Percentiles rank a stretch among this genome's conserved stretches.
Conservation (phyloP, 352 stramenopile genomes). For the Phytopythium chamaehyphon region DNA sequence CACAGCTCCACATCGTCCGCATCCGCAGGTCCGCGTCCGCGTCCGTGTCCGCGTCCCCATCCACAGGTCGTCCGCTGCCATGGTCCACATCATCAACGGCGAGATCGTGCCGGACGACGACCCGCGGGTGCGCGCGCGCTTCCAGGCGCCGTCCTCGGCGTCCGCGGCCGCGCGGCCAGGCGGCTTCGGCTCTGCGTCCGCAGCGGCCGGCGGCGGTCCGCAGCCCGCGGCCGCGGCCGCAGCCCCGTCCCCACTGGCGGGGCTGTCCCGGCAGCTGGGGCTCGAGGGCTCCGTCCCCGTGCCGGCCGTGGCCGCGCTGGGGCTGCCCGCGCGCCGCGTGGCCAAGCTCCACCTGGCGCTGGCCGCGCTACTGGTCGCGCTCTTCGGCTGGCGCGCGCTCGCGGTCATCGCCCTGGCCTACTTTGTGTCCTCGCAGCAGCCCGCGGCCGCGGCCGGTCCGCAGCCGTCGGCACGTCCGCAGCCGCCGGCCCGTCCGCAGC, state of each 20-base stretch:
- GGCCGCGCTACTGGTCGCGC: conserved; percentile 37
- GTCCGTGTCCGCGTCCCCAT: not conserved
- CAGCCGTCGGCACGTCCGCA: not conserved
- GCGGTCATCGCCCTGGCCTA: conserved; percentile 64
- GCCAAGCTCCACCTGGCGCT: conserved; percentile 72
- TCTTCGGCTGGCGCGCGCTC: conserved; percentile 76
- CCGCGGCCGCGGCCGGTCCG: conserved; percentile 4
- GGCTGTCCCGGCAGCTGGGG: conserved; percentile 43
- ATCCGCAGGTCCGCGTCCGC: conserved; percentile 1
- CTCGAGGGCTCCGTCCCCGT: conserved; percentile 62
- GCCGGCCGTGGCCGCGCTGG: conserved; percentile 38
- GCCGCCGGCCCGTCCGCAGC: not conserved
- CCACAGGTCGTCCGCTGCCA: conserved; percentile 11
- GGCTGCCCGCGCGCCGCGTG: conserved; percentile 42
- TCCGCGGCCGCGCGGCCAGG: conserved; percentile 11
- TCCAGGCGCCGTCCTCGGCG: conserved; percentile 11
- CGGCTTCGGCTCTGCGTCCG: conserved; percentile 15
- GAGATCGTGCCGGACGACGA: conserved; percentile 86
- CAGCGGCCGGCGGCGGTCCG: conserved; percentile 3
- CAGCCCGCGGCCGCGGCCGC: conserved; percentile 3
- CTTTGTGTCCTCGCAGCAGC: conserved; percentile 55
- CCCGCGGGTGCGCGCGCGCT: conserved; percentile 48
- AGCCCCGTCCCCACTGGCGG: conserved; percentile 34
- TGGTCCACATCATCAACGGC: conserved; percentile 89
- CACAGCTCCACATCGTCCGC: not conserved